Conservation (phyloP, 192 early-diverging fungal species). For the Phycomyces nitens region DNA sequence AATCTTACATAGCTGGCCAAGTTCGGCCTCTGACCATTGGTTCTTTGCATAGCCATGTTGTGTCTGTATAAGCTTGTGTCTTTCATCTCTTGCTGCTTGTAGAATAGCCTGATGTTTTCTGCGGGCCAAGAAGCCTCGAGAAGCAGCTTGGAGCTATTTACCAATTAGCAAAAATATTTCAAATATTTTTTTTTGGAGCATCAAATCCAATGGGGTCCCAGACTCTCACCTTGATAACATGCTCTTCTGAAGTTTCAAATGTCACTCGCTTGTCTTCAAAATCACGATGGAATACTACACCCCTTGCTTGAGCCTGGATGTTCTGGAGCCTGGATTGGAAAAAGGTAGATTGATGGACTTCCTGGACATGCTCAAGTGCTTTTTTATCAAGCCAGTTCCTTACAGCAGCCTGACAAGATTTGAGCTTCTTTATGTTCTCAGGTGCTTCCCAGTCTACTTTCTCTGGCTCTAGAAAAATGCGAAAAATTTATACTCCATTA, state of each 20-base stretch:
- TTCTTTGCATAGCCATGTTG: neutral
- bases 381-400: slow-evolving; percentile 4
- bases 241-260: slow-evolving; percentile 50
- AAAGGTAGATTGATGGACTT: slow-evolving; percentile 9
- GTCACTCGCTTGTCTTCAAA: slow-evolving; percentile 50
- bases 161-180: too few relatives aligned
- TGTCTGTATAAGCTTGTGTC: slow-evolving; percentile 39
- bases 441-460: slow-evolving; percentile 5
- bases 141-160: slow-evolving; percentile 60
- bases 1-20: neutral
- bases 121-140: slow-evolving; percentile 62
- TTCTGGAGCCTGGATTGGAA: slow-evolving; percentile 15
- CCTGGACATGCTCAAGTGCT: slow-evolving; percentile 16
- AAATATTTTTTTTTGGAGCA: too few relatives aligned
- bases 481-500: too few relatives aligned
- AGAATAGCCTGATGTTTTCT: slow-evolving; percentile 53
- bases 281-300: slow-evolving; percentile 48
- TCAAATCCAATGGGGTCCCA: too few relatives aligned
- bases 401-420: slow-evolving; percentile 10
- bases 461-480: neutral
- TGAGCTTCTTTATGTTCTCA: slow-evolving; percentile 5
- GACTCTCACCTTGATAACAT: slow-evolving; percentile 38
- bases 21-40: neutral
- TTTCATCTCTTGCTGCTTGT: slow-evolving; percentile 57
- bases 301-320: slow-evolving; percentile 55